Evolutionary conservation across 768 basidiomycete genomes (phyloP).

Genomic region (Xerocomus spinulosus): DNA sequence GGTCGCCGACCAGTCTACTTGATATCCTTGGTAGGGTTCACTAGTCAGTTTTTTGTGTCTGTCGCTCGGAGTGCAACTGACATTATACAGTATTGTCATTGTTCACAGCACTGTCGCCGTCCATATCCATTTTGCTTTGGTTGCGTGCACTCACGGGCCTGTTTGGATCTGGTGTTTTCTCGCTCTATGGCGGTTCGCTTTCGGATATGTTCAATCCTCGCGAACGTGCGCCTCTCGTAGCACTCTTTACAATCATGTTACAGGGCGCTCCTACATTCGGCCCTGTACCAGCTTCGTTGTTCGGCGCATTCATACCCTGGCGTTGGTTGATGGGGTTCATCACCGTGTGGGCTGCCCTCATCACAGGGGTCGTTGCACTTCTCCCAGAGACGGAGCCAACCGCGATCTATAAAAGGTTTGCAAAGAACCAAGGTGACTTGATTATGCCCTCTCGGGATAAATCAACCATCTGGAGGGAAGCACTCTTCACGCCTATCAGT

Average conservation of each 20-base stretch:
- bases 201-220: conserved; percentile 27
- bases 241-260: conserved; percentile 28
- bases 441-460: background rate
- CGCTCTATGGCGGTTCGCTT: conserved; percentile 29
- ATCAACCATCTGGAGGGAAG: conserved; percentile 18
- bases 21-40: conserved; percentile 19
- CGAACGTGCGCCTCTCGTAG: conserved; percentile 27
- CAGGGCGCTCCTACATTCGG: conserved; percentile 29
- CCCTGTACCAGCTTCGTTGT: conserved; percentile 23
- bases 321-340: conserved; percentile 26
- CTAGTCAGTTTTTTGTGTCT: conserved; percentile 9
- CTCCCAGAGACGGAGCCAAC: conserved; percentile 27
- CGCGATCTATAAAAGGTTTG: conserved; percentile 16
- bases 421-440: conserved; percentile 6
- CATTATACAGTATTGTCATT: conserved; percentile 19
- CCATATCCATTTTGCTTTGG: conserved; percentile 14
- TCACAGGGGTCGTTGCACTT: conserved; percentile 11
- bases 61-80: conserved; percentile 4
- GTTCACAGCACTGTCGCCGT: conserved; percentile 21
- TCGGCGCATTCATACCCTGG: conserved; percentile 21
- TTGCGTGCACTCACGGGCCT: conserved; percentile 22
- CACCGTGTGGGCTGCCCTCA: conserved; percentile 19
- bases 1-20: conserved; percentile 24
- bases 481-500: conserved; percentile 25
- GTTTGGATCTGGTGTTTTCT: conserved; percentile 24